Percentiles rank a stretch among this genome's conserved stretches.
Evolutionary conservation across 306 rosid species (phyloP).

Genomic region (Hippophae rhamnoides): DNA sequence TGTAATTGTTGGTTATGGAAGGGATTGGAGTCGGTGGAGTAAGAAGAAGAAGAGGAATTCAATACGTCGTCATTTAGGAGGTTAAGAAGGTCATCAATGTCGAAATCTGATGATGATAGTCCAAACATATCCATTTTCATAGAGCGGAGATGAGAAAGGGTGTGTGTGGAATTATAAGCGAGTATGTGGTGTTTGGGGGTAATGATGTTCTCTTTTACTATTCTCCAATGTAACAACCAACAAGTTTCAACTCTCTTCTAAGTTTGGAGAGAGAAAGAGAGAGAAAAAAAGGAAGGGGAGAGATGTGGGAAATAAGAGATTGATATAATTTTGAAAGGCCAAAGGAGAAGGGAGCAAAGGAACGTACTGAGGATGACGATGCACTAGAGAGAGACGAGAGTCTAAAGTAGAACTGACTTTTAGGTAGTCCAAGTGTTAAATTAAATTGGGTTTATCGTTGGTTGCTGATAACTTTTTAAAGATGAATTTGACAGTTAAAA

Average conservation of each 20-base stretch:
- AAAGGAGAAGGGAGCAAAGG: conserved; percentile 23
- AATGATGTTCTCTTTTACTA: not conserved
- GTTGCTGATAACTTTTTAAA: no score
- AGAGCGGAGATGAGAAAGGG: not conserved
- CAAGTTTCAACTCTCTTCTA: no score
- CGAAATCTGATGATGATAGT: conserved; percentile 11
- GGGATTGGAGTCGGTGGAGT: conserved; percentile 8
- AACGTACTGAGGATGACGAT: conserved; percentile 25
- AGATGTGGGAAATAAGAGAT: not conserved
- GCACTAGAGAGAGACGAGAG: not conserved
- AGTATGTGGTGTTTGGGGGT: not conserved
- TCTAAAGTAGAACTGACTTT: no score
- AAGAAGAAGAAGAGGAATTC: conserved; percentile 3
- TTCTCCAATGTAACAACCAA: no score
- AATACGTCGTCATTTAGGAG: conserved; percentile 21
- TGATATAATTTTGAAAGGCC: not conserved
- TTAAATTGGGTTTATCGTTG: no score
- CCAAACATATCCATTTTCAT: conserved; percentile 16
- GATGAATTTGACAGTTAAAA: no score
- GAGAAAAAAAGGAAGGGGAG: not conserved
- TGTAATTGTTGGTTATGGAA: not conserved
- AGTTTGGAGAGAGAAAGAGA: not conserved
- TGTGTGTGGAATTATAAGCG: not conserved
- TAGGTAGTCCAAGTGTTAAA: no score
- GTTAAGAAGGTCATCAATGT: conserved; percentile 35